Evolutionary conservation across 1,284 basidiomycete species (phyloP), one percentile per base, ranked within the genome.

Genomic region (Polyporus tsugae): DNA sequence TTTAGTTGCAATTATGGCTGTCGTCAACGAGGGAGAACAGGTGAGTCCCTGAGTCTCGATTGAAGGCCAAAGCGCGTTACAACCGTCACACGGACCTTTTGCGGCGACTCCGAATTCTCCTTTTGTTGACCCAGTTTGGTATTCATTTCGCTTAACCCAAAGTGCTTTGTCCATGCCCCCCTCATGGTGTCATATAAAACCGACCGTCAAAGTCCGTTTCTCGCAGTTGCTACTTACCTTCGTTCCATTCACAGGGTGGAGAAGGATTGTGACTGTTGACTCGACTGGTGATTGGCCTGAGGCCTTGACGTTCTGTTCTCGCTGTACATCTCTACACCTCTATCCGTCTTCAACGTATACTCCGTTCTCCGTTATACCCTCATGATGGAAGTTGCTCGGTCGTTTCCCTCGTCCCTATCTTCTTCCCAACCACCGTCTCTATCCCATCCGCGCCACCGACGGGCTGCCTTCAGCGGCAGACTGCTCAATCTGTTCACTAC

Each of bases 381-480:
- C 41, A 49, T 42, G 25, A 66, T 66, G 65, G 60, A 62, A 29
- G 13, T 35, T 25, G 38, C 58, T 17, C 58, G 60, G 29, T 49
- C 64, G 36, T 52, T 49, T 19, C 38, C 62, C 41, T 41, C 53
- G 2, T 42, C 52, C 60, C 55, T 46, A n/a, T 39, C 22, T n/a
- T 22, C 58, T 22, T 41, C 38, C n/a, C 35, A 19, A 9, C 46
- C 60, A 29, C 53, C 19, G 1, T 57, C 53, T 36, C 42, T n/a
- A 9, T 58, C 42, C 61, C n/a, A 58, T 19, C 19, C 55, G 6
- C 70, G 68, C 35, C 66, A 64, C 36, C 71, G 71, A 6, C 66
- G 71, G 13, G 53, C 64, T 17, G 68, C 70, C 3, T 38, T 73
- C 15, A 70, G 68, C 58, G 65, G 68, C 46, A 73, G 72, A 57